Percentiles rank a stretch among this genome's conserved stretches.
Evolutionary conservation across 2,329 filamentous ascomycete genomes (phyloP).

Genomic region (Elsinoe perseae): DNA sequence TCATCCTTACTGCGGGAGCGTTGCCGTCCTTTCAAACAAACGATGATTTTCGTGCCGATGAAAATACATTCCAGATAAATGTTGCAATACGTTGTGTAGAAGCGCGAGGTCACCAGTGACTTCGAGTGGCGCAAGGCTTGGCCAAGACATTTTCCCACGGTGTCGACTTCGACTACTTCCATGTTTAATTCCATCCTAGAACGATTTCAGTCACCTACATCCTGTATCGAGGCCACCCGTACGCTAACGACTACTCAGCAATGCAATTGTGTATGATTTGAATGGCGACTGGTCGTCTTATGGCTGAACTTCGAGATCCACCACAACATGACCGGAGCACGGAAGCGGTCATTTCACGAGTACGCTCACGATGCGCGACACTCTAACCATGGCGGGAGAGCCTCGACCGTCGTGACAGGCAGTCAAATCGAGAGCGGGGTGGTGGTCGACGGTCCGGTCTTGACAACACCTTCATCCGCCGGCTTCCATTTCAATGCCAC

Average conservation of each 20-base stretch:
- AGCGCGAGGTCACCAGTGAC: background rate
- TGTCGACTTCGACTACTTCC: background rate
- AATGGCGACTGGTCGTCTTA: background rate
- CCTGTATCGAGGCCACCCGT: background rate
- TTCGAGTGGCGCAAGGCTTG: background rate
- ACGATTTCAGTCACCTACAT: background rate
- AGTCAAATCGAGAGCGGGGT: background rate
- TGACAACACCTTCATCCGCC: conserved; percentile 22
- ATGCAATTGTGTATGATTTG: background rate
- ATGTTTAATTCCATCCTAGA: background rate
- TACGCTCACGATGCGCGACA: conserved; percentile 13
- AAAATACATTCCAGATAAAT: no score
- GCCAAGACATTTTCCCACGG: background rate
- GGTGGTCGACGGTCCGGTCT: background rate
- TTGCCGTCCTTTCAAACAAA: no score
- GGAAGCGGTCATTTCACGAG: conserved; percentile 14
- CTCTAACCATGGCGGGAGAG: background rate
- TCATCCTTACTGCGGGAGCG: no score
- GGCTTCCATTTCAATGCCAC: conserved; percentile 56
- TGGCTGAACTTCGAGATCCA: background rate
- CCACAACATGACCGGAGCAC: background rate
- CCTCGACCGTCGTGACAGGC: background rate
- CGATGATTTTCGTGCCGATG: no score
- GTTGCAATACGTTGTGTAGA: no score
- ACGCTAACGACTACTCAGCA: background rate